These are phyloP conservation scores for Castanea sativa DNA, from an alignment of 306 rosid genomes.

Conservation along the genomic window DNA sequence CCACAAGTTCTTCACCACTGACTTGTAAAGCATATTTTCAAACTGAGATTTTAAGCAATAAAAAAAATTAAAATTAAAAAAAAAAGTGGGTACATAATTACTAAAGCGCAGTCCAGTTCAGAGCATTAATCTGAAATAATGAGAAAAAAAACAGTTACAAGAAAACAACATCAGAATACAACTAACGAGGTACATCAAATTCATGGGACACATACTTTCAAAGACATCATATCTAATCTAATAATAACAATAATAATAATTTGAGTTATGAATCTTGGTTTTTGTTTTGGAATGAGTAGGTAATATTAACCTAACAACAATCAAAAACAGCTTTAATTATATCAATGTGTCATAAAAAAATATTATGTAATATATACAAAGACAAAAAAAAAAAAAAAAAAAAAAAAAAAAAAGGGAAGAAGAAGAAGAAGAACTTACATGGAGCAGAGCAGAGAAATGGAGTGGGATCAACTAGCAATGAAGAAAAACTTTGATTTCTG, in stretches of 20 bases:
- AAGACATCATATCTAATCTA: background rate
- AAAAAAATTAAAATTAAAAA: background rate
- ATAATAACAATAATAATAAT: background rate
- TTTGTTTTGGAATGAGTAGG: background rate
- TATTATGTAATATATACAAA: no score
- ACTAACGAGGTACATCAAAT: background rate
- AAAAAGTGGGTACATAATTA: background rate
- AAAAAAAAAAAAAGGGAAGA: no score
- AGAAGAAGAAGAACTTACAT: no score
- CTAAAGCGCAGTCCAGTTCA: background rate
- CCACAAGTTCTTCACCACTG: background rate
- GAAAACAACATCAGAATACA: background rate
- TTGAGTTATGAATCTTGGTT: background rate
- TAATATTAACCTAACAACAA: background rate
- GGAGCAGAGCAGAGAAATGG: no score
- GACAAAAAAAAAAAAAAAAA: no score
- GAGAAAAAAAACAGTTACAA: background rate
- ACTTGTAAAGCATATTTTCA: background rate
- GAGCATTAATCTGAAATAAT: background rate
- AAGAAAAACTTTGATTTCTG: no score
- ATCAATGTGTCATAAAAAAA: no score
- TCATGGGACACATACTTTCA: background rate
- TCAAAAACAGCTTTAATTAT: background rate
- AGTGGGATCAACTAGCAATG: no score
- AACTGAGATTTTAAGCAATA: background rate